phyloP scores from a whole-genome alignment of 441 rosid genomes.

The Manihot esculenta region DNA sequence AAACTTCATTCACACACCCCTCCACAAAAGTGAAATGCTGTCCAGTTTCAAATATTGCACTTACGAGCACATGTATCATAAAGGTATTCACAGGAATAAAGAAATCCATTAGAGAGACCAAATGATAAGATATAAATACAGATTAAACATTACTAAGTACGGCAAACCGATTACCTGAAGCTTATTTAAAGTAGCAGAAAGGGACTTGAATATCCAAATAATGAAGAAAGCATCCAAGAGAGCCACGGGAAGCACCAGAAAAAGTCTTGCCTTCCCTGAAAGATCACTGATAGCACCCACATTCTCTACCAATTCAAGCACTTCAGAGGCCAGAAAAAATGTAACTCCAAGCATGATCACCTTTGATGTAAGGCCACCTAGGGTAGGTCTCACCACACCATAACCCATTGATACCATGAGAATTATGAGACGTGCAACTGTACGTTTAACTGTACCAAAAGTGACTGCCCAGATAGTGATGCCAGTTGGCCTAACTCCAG shows the following conservation, averaged over 20 bases:
- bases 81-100: background rate
- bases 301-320: constrained; percentile 88
- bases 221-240: constrained; percentile 93
- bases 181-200: constrained; percentile 83
- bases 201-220: constrained; percentile 93
- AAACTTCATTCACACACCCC: background rate
- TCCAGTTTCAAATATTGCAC: background rate
- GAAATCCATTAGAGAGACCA: background rate
- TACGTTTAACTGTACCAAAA: constrained; percentile 72
- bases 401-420: constrained; percentile 94
- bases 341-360: constrained; percentile 86
- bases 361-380: constrained; percentile 91
- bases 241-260: constrained; percentile 83
- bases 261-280: constrained; percentile 85
- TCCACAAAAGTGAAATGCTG: background rate
- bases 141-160: background rate
- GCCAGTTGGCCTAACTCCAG: constrained; percentile 81
- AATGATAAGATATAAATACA: background rate
- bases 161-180: constrained; percentile 63
- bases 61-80: background rate
- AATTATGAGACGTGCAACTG: constrained; percentile 72
- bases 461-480: constrained; percentile 93
- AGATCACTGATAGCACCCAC: constrained; percentile 90
- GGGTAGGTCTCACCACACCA: constrained; percentile 94
- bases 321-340: constrained; percentile 87